Evolutionary conservation across 2,329 filamentous ascomycete genomes (phyloP), one percentile per base, ranked within the genome.

Genomic region (Apiospora aurea): DNA sequence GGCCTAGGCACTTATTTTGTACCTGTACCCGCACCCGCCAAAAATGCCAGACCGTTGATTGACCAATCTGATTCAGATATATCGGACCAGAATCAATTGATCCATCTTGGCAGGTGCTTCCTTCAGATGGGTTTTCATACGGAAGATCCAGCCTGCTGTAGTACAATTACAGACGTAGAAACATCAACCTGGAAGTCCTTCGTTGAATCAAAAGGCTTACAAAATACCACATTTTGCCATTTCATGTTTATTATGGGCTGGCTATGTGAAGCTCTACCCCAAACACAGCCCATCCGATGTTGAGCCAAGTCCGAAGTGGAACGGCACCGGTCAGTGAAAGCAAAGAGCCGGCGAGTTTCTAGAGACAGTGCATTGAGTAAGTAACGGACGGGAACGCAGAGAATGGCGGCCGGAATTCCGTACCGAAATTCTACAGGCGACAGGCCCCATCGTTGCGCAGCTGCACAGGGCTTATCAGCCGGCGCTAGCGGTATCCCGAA

Each of bases 391-490:
- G 14, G 26, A 24, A 26, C 14, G 49, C 24, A 53, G 49, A 53
- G 49, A 53, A 53, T 18, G 49, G 14, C n/a, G 49, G 51, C 51
- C 14, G 14, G 26, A 29, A 29, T 29, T 29, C 26, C 34, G 51
- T 26, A 21, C 51, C 51, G 51, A 34, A 18, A 26, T 13, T 38
- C 34, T 16, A 38, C 57, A 64, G 53, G 18, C 51, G 13, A 18
- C 24, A 57, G 53, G 53, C 26, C 53, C 53, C 53, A 34, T 61
- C 7, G 16, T 29, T 61, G 49, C 24, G 53, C 53, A 41, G 49
- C 29, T 64, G 57, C 57, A n/a, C 57, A 21, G 34, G 34, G 57
- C 57, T 64, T 64, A 41, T 64, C 57, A 64, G 57, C 57, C 57
- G 57, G 57, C 57, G 57, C 57, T 64, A 64, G 26, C 53, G 21